Conservation (phyloP, 2,329 filamentous ascomycete species). For the Nigrospora oryzae region DNA sequence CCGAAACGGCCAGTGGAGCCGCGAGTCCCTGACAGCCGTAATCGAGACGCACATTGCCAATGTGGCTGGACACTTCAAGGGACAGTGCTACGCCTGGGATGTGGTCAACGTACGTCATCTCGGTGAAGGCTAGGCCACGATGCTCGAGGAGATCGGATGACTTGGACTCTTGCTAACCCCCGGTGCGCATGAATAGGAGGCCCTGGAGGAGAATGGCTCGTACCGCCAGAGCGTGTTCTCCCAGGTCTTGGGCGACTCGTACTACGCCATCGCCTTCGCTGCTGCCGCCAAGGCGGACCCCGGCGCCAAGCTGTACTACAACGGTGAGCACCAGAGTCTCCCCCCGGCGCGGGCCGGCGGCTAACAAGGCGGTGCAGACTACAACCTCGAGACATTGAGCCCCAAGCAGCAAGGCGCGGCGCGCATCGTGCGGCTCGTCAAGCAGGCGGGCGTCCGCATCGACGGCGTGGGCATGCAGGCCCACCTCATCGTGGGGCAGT, state of each 20-base stretch:
- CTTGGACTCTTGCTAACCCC: too few relatives aligned
- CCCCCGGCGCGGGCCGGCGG: too few relatives aligned
- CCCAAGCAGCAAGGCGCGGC: conserved; percentile 35
- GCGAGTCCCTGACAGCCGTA: conserved; percentile 44
- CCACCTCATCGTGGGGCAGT: conserved; percentile 47
- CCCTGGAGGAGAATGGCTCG: conserved; percentile 46
- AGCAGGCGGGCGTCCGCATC: conserved; percentile 43
- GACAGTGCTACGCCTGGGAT: conserved; percentile 56
- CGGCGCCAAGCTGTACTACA: conserved; percentile 47
- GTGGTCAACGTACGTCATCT: conserved; percentile 40
- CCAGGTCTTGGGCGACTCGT: conserved; percentile 44
- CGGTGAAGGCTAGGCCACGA: too few relatives aligned
- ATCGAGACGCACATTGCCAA: conserved; percentile 53
- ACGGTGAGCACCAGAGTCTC: conserved; percentile 10
- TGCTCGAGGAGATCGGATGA: too few relatives aligned
- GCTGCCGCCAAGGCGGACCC: conserved; percentile 46
- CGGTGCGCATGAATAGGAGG: conserved; percentile 27
- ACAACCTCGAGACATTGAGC: conserved; percentile 48
- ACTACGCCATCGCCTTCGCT: conserved; percentile 48
- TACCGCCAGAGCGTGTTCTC: conserved; percentile 46
- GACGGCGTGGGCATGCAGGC: conserved; percentile 55
- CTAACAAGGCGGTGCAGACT: conserved; percentile 20
- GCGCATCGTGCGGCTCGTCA: conserved; percentile 34
- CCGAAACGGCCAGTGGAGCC: conserved; percentile 41
- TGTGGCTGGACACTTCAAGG: conserved; percentile 48